These are phyloP conservation scores for Scopulariopsis brevicaulis DNA, from an alignment of 2,329 filamentous ascomycete genomes.

Conservation along the genomic window DNA sequence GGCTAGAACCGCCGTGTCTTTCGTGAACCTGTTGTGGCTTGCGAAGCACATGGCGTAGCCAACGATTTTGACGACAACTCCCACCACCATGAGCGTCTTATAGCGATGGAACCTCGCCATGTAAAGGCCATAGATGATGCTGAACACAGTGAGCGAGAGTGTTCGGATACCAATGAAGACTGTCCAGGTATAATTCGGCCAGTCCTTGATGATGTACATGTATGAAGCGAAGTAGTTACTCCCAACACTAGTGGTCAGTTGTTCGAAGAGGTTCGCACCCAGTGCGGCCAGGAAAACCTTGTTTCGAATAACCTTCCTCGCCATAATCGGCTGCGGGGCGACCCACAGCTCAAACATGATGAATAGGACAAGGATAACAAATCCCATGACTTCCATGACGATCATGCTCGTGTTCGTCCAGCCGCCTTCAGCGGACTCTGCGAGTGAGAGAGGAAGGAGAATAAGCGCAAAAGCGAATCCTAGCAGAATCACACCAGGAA, in stretches of 20 bases:
- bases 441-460: constrained; percentile 37
- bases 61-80: constrained; percentile 20
- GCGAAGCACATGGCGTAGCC: constrained; percentile 23
- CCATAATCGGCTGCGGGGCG: constrained; percentile 28
- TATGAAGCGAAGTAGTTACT: constrained; percentile 14
- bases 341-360: constrained; percentile 44
- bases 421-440: constrained; percentile 17
- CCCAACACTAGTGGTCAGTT: constrained; percentile 16
- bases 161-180: constrained; percentile 23
- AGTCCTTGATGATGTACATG: constrained; percentile 7
- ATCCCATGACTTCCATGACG: constrained; percentile 36
- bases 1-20: constrained; percentile 17
- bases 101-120: constrained; percentile 26
- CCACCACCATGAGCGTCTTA: constrained; percentile 27
- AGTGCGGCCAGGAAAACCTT: constrained; percentile 17
- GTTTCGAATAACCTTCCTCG: constrained; percentile 18
- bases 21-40: constrained; percentile 13
- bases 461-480: constrained; percentile 39
- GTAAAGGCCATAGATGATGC: constrained; percentile 21
- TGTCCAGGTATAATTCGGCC: constrained; percentile 25
- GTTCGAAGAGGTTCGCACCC: constrained; percentile 19
- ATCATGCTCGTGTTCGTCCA: constrained; percentile 33
- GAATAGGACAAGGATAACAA: constrained; percentile 33
- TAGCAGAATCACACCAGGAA: constrained; percentile 38
- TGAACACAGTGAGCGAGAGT: constrained; percentile 23